Evolutionary conservation across 805 yeast species (phyloP).

Genomic region (Starmerella vitae): DNA sequence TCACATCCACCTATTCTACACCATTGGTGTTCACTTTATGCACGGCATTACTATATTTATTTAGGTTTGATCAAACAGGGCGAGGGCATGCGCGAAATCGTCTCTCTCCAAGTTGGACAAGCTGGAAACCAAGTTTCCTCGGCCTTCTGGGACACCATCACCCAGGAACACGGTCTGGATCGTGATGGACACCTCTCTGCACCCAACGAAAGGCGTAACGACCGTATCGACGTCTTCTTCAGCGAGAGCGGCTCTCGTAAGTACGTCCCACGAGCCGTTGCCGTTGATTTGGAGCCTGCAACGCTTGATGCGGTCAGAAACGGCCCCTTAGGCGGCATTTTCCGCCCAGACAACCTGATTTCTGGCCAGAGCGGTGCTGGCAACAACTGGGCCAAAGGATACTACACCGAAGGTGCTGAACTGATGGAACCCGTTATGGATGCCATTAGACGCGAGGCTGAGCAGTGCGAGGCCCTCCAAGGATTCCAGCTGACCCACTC

Average conservation of each 20-base stretch:
- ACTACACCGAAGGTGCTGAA: slow-evolving; percentile 94
- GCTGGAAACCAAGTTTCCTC: slow-evolving; percentile 34
- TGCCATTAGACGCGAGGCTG: slow-evolving; percentile 87
- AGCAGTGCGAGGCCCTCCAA: slow-evolving; percentile 83
- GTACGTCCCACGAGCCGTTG: slow-evolving; percentile 88
- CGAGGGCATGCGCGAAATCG: slow-evolving; percentile 31
- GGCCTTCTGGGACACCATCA: slow-evolving; percentile 31
- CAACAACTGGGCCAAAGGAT: slow-evolving; percentile 96
- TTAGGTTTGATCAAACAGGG: no score
- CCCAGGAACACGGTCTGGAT: slow-evolving; percentile 29
- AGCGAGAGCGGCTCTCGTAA: slow-evolving; percentile 67
- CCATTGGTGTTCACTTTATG: not conserved
- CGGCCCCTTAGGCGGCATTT: slow-evolving; percentile 65
- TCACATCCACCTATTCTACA: not conserved
- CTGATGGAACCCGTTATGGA: slow-evolving; percentile 84
- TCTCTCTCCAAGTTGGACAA: slow-evolving; percentile 34
- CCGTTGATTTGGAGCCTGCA: slow-evolving; percentile 90
- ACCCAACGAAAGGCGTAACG: slow-evolving; percentile 24
- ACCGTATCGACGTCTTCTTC: slow-evolving; percentile 68
- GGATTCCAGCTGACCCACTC: slow-evolving; percentile 87
- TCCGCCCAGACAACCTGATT: slow-evolving; percentile 85
- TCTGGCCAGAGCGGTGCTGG: slow-evolving; percentile 92
- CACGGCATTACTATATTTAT: no score
- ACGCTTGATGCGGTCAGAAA: slow-evolving; percentile 76
- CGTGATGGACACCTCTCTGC: slow-evolving; percentile 24